Percentiles rank a stretch among this genome's conserved stretches.
These are phyloP conservation scores for Clitocybe nebularis DNA, from an alignment of 1,284 basidiomycete genomes.

Conservation along the genomic window DNA sequence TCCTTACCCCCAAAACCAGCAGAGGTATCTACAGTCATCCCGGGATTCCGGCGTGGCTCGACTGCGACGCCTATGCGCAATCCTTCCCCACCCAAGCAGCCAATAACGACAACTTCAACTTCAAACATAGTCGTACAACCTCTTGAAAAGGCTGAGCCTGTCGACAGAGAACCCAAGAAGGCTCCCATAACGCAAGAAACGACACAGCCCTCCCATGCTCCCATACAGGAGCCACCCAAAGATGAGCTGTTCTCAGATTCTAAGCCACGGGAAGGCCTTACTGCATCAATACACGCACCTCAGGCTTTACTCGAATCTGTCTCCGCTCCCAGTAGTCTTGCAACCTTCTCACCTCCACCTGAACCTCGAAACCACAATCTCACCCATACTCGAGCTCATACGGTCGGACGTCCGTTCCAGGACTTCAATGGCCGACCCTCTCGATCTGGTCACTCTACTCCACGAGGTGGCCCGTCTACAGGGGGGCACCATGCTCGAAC, in stretches of 20 bases:
- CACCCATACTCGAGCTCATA: conserved; percentile 50
- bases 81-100: conserved; percentile 12
- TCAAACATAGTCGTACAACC: not conserved
- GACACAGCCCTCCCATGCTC: conserved; percentile 17
- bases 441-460: conserved; percentile 37
- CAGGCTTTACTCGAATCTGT: conserved; percentile 26
- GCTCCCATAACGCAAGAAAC: conserved; percentile 8
- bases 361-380: conserved; percentile 26
- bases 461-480: conserved; percentile 28
- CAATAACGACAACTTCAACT: conserved; percentile 4
- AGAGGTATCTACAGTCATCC: conserved; percentile 18
- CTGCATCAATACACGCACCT: conserved; percentile 49
- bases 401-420: conserved; percentile 38
- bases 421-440: conserved; percentile 30
- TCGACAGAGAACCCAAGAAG: not conserved
- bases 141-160: not conserved
- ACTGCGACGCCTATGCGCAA: conserved; percentile 22
- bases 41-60: conserved; percentile 16
- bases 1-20: conserved; percentile 48
- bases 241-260: conserved; percentile 11
- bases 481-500: conserved; percentile 46
- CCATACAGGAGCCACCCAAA: conserved; percentile 15
- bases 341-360: conserved; percentile 23
- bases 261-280: conserved; percentile 22
- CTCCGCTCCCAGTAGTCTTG: conserved; percentile 30